Evolutionary conservation across 345 rosid genomes (phyloP), one percentile per base, ranked within the genome.

Genomic region (Citrus inodora): DNA sequence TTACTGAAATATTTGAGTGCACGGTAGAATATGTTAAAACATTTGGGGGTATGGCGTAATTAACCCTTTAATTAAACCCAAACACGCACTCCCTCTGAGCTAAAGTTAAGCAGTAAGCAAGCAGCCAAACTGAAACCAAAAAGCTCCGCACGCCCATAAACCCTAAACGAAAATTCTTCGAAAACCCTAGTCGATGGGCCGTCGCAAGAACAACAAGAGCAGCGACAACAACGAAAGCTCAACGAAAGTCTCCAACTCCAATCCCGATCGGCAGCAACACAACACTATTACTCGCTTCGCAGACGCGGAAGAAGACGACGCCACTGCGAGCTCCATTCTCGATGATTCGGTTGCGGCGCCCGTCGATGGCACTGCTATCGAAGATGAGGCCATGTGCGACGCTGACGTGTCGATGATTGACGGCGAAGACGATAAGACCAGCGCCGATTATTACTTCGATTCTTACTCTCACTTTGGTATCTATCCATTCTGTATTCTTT

Each of bases 401-500:
- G 83, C 87, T 16, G 89, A 85, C 38, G 84, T 78, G 21, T 70
- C 89, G 22, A 78, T 81, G 30, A 80, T 80, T 68, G 89, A 75
- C 51, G 83, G 51, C 38, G 85, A 65, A 17, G 98, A 95, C 77
- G 90, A 89, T 24, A 86, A 87, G 75, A 96, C 99, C 80, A 96
- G 99, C 79, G 99, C 98, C 66, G 99, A 96, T 82, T 96, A 96
- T 82, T 96, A 94, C 89, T 96, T 96, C 83, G 97, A 96, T 84
- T 96, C 99, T 9, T 94, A 96, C 87, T 92, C 99, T 79, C 99
- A 96, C 88, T 96, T 96, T 73, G 99, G 99, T 96, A 89, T 59
- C 40, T 79, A 22, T 22, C 74, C 48, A 68, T 68, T 73, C 16
- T 42, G 37, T 51, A 22, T 9, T 48, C 67, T 60, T 14, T 19